These are phyloP conservation scores for Phytophthora cactorum DNA, from an alignment of 352 stramenopile genomes.

Conservation along the genomic window DNA sequence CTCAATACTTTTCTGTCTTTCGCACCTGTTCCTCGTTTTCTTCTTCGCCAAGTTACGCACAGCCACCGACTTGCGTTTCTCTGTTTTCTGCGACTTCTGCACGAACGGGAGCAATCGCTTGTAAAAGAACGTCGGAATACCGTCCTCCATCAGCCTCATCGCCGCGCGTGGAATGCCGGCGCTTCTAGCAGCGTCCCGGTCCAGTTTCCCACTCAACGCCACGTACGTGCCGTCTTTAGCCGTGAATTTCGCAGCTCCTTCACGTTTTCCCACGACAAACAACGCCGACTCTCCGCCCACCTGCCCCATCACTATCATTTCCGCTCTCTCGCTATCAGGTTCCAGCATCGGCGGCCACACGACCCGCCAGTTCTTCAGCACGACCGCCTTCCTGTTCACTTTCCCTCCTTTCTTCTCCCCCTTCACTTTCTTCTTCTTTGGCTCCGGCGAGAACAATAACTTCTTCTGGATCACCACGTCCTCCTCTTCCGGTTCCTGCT, in stretches of 20 bases:
- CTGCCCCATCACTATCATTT: slow-evolving; percentile 48
- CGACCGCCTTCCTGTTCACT: slow-evolving; percentile 18
- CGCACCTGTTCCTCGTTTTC: slow-evolving; percentile 19
- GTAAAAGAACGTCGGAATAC: slow-evolving; percentile 59
- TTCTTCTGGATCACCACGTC: slow-evolving; percentile 49
- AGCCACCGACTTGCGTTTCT: slow-evolving; percentile 6
- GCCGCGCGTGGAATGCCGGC: slow-evolving; percentile 43
- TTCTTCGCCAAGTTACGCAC: slow-evolving; percentile 14
- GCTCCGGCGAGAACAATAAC: slow-evolving; percentile 33
- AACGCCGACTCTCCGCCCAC: slow-evolving; percentile 25
- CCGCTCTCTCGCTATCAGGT: slow-evolving; percentile 6
- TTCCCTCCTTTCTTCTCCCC: slow-evolving; percentile 1
- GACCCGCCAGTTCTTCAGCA: slow-evolving; percentile 38
- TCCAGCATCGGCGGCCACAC: slow-evolving; percentile 36
- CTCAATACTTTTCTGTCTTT: background rate
- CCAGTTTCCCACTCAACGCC: slow-evolving; percentile 45
- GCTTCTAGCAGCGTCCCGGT: slow-evolving; percentile 41
- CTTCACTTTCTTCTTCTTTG: slow-evolving; percentile 16
- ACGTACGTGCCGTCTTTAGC: slow-evolving; percentile 49
- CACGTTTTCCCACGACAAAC: slow-evolving; percentile 52
- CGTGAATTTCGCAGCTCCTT: slow-evolving; percentile 50
- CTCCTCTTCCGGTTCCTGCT: slow-evolving; percentile 18
- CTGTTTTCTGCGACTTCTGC: slow-evolving; percentile 5
- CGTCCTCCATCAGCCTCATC: slow-evolving; percentile 59
- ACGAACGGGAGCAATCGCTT: slow-evolving; percentile 35